Base-by-base conservation (phyloP, 352 stramenopile genomes). In the Phytophthora constricta region DNA sequence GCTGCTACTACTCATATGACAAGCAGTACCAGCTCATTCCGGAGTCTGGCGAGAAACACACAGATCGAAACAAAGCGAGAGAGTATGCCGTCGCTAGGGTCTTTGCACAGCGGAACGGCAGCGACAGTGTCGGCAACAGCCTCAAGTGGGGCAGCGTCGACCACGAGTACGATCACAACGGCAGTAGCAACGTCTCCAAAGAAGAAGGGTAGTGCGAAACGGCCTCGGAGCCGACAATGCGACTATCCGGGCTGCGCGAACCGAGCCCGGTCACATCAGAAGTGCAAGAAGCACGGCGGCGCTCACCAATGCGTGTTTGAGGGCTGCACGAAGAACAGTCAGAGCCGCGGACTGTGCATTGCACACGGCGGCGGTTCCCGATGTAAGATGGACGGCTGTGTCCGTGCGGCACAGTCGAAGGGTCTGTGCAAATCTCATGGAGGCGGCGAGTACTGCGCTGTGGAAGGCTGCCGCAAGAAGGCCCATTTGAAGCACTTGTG, bases 231-330 rank as follows among this genome's bases (percentile, higher is more conserved):
- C 50, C 77, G 78, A 4, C 79, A 95, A 59, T 95, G 86, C 61
- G 83, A 90, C 39, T 88, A 81, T 55, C 77, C 85, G 20, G 88
- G 86, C 5, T 96, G 88, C 45, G 62, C 75, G 27, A 95, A 94
- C 70, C 82, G 88, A 28, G 88, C 88, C 31, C 83, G 86, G 41
- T 93, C 86, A 26, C 86, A 96, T 58, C 86, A 95, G 58, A 91
- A 93, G 54, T 96, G 89, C 84, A 96, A 96, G 66, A 96, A 95
- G 31, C 89, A 96, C 64, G 89, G 89, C 23, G 89, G 89, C n/a
- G 89, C 87, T 2, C 86, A 93, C 45, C 89, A 92, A 52, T 96
- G 89, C 34, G 84, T 90, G 19, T 90, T 89, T 45, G 84, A 92
- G 66, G 89, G 89, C 5, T 96, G 89, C 66, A 80, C 73, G 55